phyloP scores from a whole-genome alignment of 805 yeast genomes.

The Starmerella stellata region DNA sequence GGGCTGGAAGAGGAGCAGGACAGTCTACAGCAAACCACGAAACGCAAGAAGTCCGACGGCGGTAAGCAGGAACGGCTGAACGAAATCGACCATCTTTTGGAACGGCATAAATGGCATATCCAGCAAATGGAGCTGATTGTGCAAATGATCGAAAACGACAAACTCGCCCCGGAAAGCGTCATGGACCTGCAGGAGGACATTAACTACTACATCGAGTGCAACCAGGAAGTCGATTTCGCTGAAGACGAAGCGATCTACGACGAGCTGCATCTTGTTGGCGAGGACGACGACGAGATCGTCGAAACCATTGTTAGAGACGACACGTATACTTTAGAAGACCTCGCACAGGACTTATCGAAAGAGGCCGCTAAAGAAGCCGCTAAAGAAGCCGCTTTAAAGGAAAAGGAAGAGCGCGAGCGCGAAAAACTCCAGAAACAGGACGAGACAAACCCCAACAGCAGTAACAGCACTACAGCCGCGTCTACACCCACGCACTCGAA shows the following conservation, averaged over 20 bases:
- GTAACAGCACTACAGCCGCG: slow-evolving; percentile 1
- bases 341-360: slow-evolving; percentile 22
- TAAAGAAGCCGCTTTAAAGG: slow-evolving; percentile 15
- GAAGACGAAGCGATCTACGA: slow-evolving; percentile 90
- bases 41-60: slow-evolving; percentile 38
- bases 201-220: slow-evolving; percentile 80
- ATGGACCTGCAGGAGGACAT: slow-evolving; percentile 73
- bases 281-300: slow-evolving; percentile 32
- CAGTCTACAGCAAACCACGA: slow-evolving; percentile 32
- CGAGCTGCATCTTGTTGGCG: slow-evolving; percentile 51
- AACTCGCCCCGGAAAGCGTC: slow-evolving; percentile 57
- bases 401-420: slow-evolving; percentile 9
- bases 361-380: slow-evolving; percentile 23
- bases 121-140: slow-evolving; percentile 60
- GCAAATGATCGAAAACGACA: slow-evolving; percentile 61
- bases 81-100: slow-evolving; percentile 43
- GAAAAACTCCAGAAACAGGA: slow-evolving; percentile 16
- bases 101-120: slow-evolving; percentile 64
- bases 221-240: slow-evolving; percentile 79
- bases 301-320: slow-evolving; percentile 22
- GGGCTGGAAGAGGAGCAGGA: slow-evolving; percentile 55
- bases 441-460: slow-evolving; percentile 11
- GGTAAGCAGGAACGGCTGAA: slow-evolving; percentile 40
- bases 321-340: slow-evolving; percentile 22
- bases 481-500: background rate